Base-by-base conservation (phyloP, 768 basidiomycete species). In the Mycena vitilis region DNA sequence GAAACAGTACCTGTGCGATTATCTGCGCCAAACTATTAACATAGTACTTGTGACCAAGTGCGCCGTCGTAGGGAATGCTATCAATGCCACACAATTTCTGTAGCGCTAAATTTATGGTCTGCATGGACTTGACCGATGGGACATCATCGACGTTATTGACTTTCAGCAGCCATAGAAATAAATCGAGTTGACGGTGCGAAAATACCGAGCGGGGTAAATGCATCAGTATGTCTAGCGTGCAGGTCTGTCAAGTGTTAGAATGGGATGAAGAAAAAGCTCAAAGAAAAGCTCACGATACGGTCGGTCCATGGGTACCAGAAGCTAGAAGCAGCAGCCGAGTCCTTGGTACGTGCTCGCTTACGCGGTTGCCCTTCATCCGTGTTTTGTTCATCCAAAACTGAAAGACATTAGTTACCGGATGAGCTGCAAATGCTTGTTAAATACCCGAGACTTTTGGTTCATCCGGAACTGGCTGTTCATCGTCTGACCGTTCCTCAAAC, bases 181-280 rank as follows among this genome's bases (percentile, higher is more conserved):
- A 18, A n/a, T 47, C 45, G 18, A 47, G 45, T 47, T 47, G 45
- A 30, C 45, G 22, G 2, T 58, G 56, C 6, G 56, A 58, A 20
- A 58, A 58, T 4, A 58, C 56, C 7, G 56, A 58, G 15, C 56
- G 56, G 6, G 56, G 56, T 4, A 58, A 12, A 20, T 58, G 56
- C 56, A 58, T 58, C 5, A 58, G 44, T 18, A 58, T 45, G 18
- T 58, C 56, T 12, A 58, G 42, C 4, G 56, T 58, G 42, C 56
- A 58, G 25, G 56, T 58, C 56, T 58, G 40, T 42, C 16, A 9
- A 11, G 40, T 9, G 16, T 42, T 42, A 42, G 40, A 42, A 42
- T 42, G 10, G 40, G 40, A 42, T 42, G 40, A 16, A 42, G 40
- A 45, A 30, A 45, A 30, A 18, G 8, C 12, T 54, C 30, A 30